Evolutionary conservation across 2,329 filamentous ascomycete species (phyloP), one percentile per base, ranked within the genome.

Genomic region (Phyllosticta citribraziliensis): DNA sequence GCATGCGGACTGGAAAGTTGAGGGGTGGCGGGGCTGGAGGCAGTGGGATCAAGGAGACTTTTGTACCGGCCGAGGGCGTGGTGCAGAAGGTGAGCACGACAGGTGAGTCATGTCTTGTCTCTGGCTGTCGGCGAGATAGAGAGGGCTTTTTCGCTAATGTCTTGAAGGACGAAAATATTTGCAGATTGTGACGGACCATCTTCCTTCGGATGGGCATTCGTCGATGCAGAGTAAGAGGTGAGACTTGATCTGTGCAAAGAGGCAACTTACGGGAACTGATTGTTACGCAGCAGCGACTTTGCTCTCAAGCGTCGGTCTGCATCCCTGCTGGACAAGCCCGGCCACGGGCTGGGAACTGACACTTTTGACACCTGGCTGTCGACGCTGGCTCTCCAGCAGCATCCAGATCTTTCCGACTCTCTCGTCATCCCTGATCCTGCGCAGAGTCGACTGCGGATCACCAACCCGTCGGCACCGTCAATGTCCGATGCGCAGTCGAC

Each of bases 71-170:
- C 8, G 61, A 64, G 2, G 65, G 63, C 10, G 68, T 71, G 8
- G 66, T 73, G 53, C 70, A 72, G 54, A 74, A 71, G 57, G 62
- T 72, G 1, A 72, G 72, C 1, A 70, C 67, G 11, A 70, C 64
- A 52, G 72, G 72, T 73, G 58, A 54, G 68, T 52, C 12, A 47
- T 47, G 40, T 47, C 40, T 47, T 47, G 40, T 47, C n/a, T 8
- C 40, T 17, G 17, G 40, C 19, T 8, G 17, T 40, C 25, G 11
- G 27, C 22, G 11, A 14, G 55, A 51, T 19, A 11, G 11, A 33
- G 53, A 27, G 11, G 22, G 25, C 9, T 33, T 6, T 20, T 35
- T 40, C 14, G 52, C 56, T 62, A 6, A 57, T 20, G 27, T 58
- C 6, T 33, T n/a, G 27, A 20, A 66, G 65, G 63, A 14, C 65